Conservation (phyloP, 768 basidiomycete species). For the Tricholoma flavovirens region DNA sequence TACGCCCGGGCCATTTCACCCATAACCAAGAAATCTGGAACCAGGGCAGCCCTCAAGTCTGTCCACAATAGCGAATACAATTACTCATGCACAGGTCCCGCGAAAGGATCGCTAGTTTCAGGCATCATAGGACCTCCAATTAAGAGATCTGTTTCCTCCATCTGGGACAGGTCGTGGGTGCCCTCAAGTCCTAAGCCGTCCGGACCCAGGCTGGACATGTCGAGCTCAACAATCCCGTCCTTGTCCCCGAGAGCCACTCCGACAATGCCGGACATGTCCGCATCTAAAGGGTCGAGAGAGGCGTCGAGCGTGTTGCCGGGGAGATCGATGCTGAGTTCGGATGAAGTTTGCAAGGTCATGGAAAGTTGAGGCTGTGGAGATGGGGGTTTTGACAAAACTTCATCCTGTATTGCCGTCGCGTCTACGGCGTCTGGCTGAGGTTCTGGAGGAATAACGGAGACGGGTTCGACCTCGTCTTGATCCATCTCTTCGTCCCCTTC, state of each 20-base stretch:
- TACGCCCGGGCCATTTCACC: background rate
- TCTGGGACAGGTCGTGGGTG: slow-evolving; percentile 49
- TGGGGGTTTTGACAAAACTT: slow-evolving; percentile 54
- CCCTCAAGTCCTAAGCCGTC: slow-evolving; percentile 56
- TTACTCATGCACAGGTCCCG: slow-evolving; percentile 16
- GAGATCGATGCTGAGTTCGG: slow-evolving; percentile 37
- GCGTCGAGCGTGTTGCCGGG: slow-evolving; percentile 44
- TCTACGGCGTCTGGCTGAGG: slow-evolving; percentile 24
- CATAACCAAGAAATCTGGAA: background rate
- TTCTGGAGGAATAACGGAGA: slow-evolving; percentile 28
- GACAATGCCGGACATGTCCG: slow-evolving; percentile 23
- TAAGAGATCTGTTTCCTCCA: slow-evolving; percentile 47
- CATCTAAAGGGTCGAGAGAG: slow-evolving; percentile 50
- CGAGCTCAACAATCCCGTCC: slow-evolving; percentile 42
- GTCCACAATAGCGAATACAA: background rate
- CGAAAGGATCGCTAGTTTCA: slow-evolving; percentile 56
- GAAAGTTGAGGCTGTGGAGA: slow-evolving; percentile 63
- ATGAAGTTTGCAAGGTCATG: slow-evolving; percentile 42
- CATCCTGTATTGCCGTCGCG: slow-evolving; percentile 34
- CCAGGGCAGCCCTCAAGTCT: background rate
- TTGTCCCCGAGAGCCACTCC: slow-evolving; percentile 34
- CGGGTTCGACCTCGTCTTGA: slow-evolving; percentile 53
- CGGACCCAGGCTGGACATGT: slow-evolving; percentile 59
- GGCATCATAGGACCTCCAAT: slow-evolving; percentile 61
- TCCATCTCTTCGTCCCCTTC: slow-evolving; percentile 76